These are phyloP conservation scores for Septoria petroselini DNA, from an alignment of 2,329 filamentous ascomycete genomes.

Conservation along the genomic window DNA sequence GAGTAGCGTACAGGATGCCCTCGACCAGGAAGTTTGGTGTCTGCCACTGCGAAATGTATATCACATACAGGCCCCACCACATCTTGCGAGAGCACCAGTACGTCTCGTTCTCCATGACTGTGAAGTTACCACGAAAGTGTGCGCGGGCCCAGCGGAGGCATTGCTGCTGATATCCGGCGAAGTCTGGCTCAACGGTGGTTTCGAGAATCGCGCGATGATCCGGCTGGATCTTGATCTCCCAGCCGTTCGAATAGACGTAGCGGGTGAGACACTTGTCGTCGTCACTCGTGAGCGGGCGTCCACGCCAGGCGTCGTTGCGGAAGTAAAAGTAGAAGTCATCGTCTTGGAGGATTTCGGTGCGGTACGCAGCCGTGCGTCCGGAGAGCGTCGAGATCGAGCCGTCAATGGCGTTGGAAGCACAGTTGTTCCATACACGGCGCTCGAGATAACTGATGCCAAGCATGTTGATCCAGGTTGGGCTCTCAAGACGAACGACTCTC, in stretches of 20 bases:
- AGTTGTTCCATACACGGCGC: constrained; percentile 61
- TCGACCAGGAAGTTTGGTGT: constrained; percentile 59
- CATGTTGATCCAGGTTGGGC: constrained; percentile 48
- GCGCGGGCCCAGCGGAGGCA: constrained; percentile 58
- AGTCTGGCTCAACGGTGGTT: constrained; percentile 52
- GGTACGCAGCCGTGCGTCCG: constrained; percentile 53
- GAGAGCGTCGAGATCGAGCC: constrained; percentile 59
- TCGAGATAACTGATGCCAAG: constrained; percentile 59
- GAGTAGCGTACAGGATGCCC: constrained; percentile 39
- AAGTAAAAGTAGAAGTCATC: constrained; percentile 46
- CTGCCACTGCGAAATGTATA: constrained; percentile 53
- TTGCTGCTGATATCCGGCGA: constrained; percentile 52
- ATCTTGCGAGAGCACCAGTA: constrained; percentile 40
- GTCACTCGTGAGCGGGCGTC: constrained; percentile 52
- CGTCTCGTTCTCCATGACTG: constrained; percentile 43
- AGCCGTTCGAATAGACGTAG: constrained; percentile 51
- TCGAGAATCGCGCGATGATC: constrained; percentile 48
- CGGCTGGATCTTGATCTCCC: constrained; percentile 56
- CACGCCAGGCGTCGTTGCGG: constrained; percentile 51
- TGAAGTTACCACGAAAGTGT: constrained; percentile 56
- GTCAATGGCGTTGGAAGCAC: constrained; percentile 55
- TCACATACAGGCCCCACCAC: constrained; percentile 56
- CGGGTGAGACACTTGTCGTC: constrained; percentile 63
- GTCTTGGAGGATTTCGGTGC: constrained; percentile 51
- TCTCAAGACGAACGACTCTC: constrained; percentile 45